These are phyloP conservation scores for Zymoseptoria tritici DNA, from an alignment of 2,329 filamentous ascomycete genomes.

Conservation along the genomic window DNA sequence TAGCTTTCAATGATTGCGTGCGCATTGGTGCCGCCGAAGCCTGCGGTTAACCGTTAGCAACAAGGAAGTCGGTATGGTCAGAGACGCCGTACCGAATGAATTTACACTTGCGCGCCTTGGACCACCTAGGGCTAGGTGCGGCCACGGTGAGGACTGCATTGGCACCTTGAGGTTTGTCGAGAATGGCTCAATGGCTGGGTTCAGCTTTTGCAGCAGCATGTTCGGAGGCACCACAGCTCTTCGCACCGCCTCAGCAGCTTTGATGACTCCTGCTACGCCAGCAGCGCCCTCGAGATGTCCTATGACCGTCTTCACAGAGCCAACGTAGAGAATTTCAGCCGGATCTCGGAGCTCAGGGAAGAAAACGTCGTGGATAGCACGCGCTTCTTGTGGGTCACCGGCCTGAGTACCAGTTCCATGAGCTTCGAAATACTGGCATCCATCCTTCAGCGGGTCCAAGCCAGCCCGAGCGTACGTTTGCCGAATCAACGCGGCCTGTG, in stretches of 20 bases:
- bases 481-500: slow-evolving; percentile 33
- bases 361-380: slow-evolving; percentile 17
- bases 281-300: slow-evolving; percentile 19
- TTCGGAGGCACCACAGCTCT: slow-evolving; percentile 22
- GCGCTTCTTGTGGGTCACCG: slow-evolving; percentile 23
- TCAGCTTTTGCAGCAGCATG: slow-evolving; percentile 19
- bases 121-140: slow-evolving; percentile 15
- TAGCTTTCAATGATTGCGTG: slow-evolving; percentile 20
- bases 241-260: slow-evolving; percentile 22
- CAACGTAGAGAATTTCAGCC: slow-evolving; percentile 11
- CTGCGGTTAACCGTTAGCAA: slow-evolving; percentile 6
- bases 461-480: slow-evolving; percentile 30
- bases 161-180: slow-evolving; percentile 14
- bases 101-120: slow-evolving; percentile 16
- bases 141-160: slow-evolving; percentile 30
- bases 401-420: slow-evolving; percentile 31
- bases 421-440: slow-evolving; percentile 16
- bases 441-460: slow-evolving; percentile 9
- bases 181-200: slow-evolving; percentile 24
- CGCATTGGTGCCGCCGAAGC: slow-evolving; percentile 20
- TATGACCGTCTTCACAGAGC: slow-evolving; percentile 24
- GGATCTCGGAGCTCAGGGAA: neutral
- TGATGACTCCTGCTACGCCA: slow-evolving; percentile 21
- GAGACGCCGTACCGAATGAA: slow-evolving; percentile 7
- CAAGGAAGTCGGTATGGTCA: neutral